Evolutionary conservation across 768 basidiomycete species (phyloP), one percentile per base, ranked within the genome.

Genomic region (Leccinum obscurum): DNA sequence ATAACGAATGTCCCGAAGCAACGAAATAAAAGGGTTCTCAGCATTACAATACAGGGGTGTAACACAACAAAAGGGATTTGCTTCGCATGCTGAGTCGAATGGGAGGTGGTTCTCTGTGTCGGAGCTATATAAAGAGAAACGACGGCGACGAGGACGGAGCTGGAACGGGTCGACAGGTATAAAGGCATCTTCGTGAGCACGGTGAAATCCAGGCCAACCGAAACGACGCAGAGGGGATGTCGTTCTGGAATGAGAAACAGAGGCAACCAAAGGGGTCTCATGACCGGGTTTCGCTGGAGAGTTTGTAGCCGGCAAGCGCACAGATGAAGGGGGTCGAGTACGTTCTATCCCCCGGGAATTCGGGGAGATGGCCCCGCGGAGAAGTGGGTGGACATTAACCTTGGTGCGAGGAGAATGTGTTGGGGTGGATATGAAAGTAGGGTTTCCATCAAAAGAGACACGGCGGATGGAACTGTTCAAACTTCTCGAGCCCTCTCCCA

Each of bases 201-300:
- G 80, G 17, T 84, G 81, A 13, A 87, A 77, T 10, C 79, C 77
- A 1, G 82, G 77, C 77, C 81, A 83, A 14, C 81, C 78, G 15
- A 89, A 77, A 17, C 86, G 75, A 10, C 86, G 82, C 0, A 89
- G 73, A 1, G 89, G 88, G 1, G 88, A 89, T 0, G 75, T 70
- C 3, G 77, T 70, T 39, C 81, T 77, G 11, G 79, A 79, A 49
- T 73, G 78, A 8, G 77, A 69, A 1, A 68, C 67, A 2, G 78
- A 77, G 4, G 65, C 58, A 20, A 67, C 48, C 11, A 57, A 60
- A 15, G 75, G 69, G 0, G 76, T 71, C 24, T 72, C 73, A 4
- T 61, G 56, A n/a, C 64, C 66, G 8, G 50, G 66, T 57, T 66
- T 70, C 59, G 60, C 67, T 24, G 63, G 58, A 3, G 72, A 55